phyloP scores from a whole-genome alignment of 2,329 filamentous ascomycete species.

The Epichloe glyceriae region DNA sequence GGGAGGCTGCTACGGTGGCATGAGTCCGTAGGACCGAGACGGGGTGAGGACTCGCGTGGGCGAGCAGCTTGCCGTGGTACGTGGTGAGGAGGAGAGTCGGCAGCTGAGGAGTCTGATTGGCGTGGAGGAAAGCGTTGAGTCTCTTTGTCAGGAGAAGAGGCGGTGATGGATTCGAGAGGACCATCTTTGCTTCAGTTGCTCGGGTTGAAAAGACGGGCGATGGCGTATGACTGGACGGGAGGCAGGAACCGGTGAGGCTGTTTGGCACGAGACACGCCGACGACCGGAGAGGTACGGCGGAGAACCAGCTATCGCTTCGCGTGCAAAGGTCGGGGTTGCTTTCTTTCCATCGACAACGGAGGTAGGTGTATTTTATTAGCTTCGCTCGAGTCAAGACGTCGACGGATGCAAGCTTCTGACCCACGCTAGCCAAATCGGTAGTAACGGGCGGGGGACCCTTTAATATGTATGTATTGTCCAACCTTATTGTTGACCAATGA shows the following conservation, averaged over 20 bases:
- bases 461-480: too few species aligned
- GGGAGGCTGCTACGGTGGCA: conserved; percentile 49
- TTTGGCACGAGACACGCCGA: background rate
- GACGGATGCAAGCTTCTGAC: too few species aligned
- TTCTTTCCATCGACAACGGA: too few species aligned
- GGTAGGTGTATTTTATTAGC: too few species aligned
- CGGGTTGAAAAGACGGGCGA: too few species aligned
- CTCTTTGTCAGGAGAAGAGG: conserved; percentile 53
- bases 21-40: conserved; percentile 47
- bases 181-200: conserved; percentile 14
- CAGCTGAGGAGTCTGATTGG: conserved; percentile 43
- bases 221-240: too few species aligned
- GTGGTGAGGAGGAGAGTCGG: conserved; percentile 49
- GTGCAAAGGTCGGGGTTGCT: background rate
- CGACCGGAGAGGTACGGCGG: background rate
- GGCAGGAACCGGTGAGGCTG: too few species aligned
- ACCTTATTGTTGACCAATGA: too few species aligned
- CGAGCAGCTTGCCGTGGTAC: conserved; percentile 48
- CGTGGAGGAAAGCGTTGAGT: conserved; percentile 47
- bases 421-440: too few species aligned
- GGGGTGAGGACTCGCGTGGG: conserved; percentile 43
- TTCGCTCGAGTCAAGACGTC: too few species aligned
- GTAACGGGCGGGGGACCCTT: too few species aligned
- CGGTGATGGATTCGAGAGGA: conserved; percentile 30
- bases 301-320: background rate